Evolutionary conservation across 2,329 filamentous ascomycete genomes (phyloP), one percentile per base, ranked within the genome.

Genomic region (Tolypocladium sp.): DNA sequence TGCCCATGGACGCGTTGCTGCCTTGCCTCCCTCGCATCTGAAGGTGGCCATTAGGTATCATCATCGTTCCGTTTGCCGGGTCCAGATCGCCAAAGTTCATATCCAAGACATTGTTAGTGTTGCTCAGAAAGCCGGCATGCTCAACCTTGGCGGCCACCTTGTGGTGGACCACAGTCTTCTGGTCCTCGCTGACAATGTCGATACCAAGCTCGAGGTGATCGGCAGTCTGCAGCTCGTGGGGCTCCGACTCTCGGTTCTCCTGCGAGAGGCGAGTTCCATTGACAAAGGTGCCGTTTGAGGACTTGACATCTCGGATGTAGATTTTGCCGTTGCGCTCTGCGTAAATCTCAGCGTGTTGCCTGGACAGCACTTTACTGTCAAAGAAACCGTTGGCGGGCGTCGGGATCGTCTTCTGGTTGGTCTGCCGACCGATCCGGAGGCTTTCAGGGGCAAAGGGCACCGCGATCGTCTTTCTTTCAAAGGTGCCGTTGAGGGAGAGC

Each of bases 111-210:
- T 90, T 95, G 66, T 83, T 90, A 10, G 86, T 83, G 13, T 87
- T 83, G 52, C 83, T 87, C 63, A 92, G 84, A 63, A 93, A 88
- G 8, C 94, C 94, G 44, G 94, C 92, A 75, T 97, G 91, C 72
- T 99, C 94, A 59, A 99, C 92, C 71, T 95, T 95, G 59, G 94
- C 92, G 25, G 93, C 92, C 55, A 99, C 94, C 71, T 99, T 99
- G 77, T 97, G 94, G 70, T 99, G 94, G 17, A 99, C 92, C 35
- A 99, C 92, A 0, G 92, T 97, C 76, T 96, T 97, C 72, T 97
- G 93, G 71, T 99, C 94, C 73, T 99, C 94, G 73, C 91, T 96
- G 57, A 99, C 93, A 69, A 99, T 99, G 70, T 99, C 94, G 67
- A 99, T 99, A 59, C 94, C 94, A 41, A 99, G 82, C 71, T 99